A percentile compares a stretch with the other conserved stretches of the same genome.
Evolutionary conservation across 1,284 basidiomycete genomes (phyloP).

Genomic region (Volvariella volvacea): DNA sequence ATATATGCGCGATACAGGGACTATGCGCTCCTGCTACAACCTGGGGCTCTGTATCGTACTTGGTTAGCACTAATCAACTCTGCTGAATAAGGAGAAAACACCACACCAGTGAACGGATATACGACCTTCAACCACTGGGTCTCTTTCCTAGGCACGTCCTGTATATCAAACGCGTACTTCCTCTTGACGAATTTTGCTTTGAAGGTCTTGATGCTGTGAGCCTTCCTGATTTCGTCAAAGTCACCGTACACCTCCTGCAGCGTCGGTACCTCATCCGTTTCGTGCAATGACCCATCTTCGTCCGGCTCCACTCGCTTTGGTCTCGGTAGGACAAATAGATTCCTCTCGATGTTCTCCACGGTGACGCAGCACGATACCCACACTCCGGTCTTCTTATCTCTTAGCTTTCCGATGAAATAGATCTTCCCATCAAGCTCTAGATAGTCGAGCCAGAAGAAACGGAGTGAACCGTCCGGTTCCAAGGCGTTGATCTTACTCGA

Average conservation of each 20-base stretch:
- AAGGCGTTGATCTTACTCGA: conserved; percentile 46
- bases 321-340: conserved; percentile 90
- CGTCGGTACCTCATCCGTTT: conserved; percentile 72
- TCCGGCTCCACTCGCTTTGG: conserved; percentile 56
- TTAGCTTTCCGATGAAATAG: conserved; percentile 85
- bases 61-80: neutral
- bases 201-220: conserved; percentile 74
- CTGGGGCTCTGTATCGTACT: conserved; percentile 35
- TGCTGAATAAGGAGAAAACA: neutral
- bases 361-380: conserved; percentile 90
- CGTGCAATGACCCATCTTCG: conserved; percentile 49
- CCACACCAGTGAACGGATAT: conserved; percentile 75
- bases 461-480: conserved; percentile 78
- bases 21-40: conserved; percentile 72
- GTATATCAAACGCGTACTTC: conserved; percentile 91
- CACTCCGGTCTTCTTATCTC: conserved; percentile 58
- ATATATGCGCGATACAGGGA: conserved; percentile 81
- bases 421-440: conserved; percentile 76
- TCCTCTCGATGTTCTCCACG: conserved; percentile 83
- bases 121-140: conserved; percentile 90
- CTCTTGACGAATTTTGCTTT: conserved; percentile 81
- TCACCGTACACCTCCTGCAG: conserved; percentile 76
- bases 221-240: conserved; percentile 75
- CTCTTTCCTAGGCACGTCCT: conserved; percentile 76
- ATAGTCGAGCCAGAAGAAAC: conserved; percentile 93